Conservation (phyloP, 2,329 filamentous ascomycete genomes). For the Daldinia sp. region DNA sequence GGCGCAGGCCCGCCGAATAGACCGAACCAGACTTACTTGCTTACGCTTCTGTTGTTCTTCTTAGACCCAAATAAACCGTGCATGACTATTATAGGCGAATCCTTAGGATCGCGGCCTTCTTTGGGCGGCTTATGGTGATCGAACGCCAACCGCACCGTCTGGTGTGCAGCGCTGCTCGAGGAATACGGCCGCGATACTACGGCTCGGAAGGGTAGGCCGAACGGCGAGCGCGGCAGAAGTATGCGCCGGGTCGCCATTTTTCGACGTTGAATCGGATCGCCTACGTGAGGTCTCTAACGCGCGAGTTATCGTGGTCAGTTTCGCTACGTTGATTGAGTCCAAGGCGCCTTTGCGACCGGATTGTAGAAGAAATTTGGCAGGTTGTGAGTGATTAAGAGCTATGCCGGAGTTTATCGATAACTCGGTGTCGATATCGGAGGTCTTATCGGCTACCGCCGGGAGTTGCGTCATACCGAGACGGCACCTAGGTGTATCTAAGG, state of each 20-base stretch:
- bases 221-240: conserved; percentile 25
- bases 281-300: neutral
- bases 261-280: neutral
- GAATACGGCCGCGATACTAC: conserved; percentile 35
- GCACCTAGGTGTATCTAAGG: conserved; percentile 5
- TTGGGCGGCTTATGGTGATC: conserved; percentile 73
- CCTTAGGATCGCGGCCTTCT: conserved; percentile 56
- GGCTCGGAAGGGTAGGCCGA: conserved; percentile 24
- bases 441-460: conserved; percentile 22
- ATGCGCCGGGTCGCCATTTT: conserved; percentile 39
- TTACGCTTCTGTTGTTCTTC: conserved; percentile 93
- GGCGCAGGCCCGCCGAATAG: neutral
- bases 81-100: conserved; percentile 82
- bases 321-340: conserved; percentile 11
- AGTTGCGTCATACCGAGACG: conserved; percentile 17
- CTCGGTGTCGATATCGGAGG: conserved; percentile 34
- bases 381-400: conserved; percentile 7
- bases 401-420: conserved; percentile 11
- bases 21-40: conserved; percentile 76
- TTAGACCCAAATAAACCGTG: conserved; percentile 96
- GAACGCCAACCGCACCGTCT: conserved; percentile 63
- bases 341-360: neutral
- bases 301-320: neutral
- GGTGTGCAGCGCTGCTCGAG: conserved; percentile 9
- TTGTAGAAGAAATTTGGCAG: conserved; percentile 8